phyloP scores from a whole-genome alignment of 148 eudicot genomes.

The Nepenthes gracilis region DNA sequence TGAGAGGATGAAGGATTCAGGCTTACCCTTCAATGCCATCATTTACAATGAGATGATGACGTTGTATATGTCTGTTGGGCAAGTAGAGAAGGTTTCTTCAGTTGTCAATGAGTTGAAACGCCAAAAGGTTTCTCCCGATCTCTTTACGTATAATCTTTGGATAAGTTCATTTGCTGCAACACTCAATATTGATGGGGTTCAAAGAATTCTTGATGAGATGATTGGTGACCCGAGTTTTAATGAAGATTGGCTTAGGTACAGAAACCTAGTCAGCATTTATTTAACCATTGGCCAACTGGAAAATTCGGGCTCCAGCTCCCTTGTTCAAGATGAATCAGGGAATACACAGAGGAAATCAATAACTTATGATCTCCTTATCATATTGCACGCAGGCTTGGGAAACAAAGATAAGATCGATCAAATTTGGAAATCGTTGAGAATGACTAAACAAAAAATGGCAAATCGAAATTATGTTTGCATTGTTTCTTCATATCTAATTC shows the following conservation, averaged over 20 bases:
- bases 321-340: slow-evolving; percentile 55
- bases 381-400: slow-evolving; percentile 64
- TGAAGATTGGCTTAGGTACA: slow-evolving; percentile 64
- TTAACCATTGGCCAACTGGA: slow-evolving; percentile 41
- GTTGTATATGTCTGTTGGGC: slow-evolving; percentile 78
- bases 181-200: slow-evolving; percentile 51
- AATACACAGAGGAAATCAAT: slow-evolving; percentile 72
- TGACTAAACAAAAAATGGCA: slow-evolving; percentile 74
- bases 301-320: slow-evolving; percentile 25
- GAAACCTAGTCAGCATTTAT: slow-evolving; percentile 52
- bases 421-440: slow-evolving; percentile 80
- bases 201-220: slow-evolving; percentile 64
- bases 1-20: slow-evolving; percentile 47
- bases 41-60: slow-evolving; percentile 96
- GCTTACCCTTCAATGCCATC: slow-evolving; percentile 51
- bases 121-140: slow-evolving; percentile 55
- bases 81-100: slow-evolving; percentile 70
- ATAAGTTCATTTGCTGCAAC: slow-evolving; percentile 82
- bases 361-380: slow-evolving; percentile 72
- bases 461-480: slow-evolving; percentile 65
- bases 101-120: slow-evolving; percentile 62
- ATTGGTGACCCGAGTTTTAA: slow-evolving; percentile 29
- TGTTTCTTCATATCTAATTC: slow-evolving; percentile 74
- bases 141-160: slow-evolving; percentile 87
- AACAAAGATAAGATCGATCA: slow-evolving; percentile 65